Conservation (phyloP, 805 yeast species). For the Lipomyces yamadae region DNA sequence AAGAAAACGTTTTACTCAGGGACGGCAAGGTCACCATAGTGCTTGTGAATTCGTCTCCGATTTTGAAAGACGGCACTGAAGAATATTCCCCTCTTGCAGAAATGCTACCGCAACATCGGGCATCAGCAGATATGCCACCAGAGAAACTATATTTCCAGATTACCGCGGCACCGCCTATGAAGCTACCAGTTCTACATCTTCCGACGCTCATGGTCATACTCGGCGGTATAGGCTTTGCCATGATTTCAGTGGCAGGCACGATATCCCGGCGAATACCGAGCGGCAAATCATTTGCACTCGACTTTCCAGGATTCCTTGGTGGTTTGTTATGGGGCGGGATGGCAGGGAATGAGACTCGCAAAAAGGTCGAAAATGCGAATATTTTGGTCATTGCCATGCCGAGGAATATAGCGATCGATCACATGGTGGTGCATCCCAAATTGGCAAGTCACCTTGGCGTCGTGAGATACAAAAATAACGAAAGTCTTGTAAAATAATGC, state of each 20-base stretch:
- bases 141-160: conserved; percentile 1
- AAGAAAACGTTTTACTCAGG: not conserved
- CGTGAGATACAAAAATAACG: not conserved
- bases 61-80: conserved; percentile 1
- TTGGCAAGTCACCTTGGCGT: not conserved
- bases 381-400: not conserved
- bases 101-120: not conserved
- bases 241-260: not conserved
- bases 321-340: not conserved
- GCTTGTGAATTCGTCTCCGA: conserved; percentile 2
- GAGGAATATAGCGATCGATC: not conserved
- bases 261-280: not conserved
- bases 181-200: not conserved
- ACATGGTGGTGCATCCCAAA: not conserved
- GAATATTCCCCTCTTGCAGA: conserved; percentile 1
- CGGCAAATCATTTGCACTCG: not conserved
- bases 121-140: not conserved
- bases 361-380: not conserved
- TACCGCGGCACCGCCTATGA: not conserved
- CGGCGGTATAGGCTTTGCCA: not conserved
- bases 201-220: not conserved
- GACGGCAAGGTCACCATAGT: not conserved
- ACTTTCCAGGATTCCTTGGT: not conserved
- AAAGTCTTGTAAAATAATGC: not conserved
- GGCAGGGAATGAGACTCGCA: not conserved